Evolutionary conservation across 1,284 basidiomycete species (phyloP).

Genomic region (Puccinia brachypodii): DNA sequence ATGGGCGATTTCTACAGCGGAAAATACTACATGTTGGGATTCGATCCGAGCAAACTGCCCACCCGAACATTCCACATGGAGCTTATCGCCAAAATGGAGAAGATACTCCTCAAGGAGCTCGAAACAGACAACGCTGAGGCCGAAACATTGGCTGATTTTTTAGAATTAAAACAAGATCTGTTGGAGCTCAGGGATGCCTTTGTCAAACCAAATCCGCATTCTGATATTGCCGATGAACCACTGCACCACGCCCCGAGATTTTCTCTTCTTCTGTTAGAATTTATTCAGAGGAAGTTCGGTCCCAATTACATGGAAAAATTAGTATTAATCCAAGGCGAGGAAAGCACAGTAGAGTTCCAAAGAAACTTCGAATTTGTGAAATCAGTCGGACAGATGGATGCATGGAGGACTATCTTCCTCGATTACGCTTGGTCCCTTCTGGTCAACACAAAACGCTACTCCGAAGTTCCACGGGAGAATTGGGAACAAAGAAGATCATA

Average conservation of each 20-base stretch:
- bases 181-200: background rate
- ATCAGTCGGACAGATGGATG: background rate
- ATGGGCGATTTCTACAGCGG: background rate
- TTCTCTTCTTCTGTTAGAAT: background rate
- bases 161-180: background rate
- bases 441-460: background rate
- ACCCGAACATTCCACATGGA: background rate
- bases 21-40: background rate
- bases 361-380: background rate
- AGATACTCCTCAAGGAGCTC: background rate
- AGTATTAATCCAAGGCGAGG: background rate
- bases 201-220: background rate
- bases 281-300: background rate
- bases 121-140: background rate
- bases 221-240: background rate
- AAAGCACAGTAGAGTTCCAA: background rate
- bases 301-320: background rate
- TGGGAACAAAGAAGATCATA: background rate
- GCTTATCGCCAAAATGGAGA: background rate
- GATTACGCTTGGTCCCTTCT: background rate
- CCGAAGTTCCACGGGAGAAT: background rate
- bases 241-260: background rate
- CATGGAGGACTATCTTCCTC: background rate
- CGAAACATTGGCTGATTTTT: background rate
- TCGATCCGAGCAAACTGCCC: background rate